These are phyloP conservation scores for Aurifilum marmelostoma DNA, from an alignment of 2,329 filamentous ascomycete genomes.

Conservation along the genomic window DNA sequence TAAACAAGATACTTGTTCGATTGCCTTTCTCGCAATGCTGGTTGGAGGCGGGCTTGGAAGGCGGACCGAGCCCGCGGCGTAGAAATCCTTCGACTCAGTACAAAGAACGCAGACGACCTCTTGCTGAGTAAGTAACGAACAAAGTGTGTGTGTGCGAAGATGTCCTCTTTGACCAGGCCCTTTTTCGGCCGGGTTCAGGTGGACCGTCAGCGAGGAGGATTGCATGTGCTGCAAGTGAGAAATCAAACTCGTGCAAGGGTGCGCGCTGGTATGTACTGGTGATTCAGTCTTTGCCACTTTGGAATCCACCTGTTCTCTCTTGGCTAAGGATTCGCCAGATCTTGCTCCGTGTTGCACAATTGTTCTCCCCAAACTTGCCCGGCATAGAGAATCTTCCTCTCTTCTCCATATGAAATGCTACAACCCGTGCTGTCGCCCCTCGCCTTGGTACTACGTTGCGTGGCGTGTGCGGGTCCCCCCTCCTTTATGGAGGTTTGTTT, in stretches of 20 bases:
- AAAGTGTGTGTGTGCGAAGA: background rate
- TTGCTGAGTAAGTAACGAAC: too few species aligned
- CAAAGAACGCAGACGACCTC: background rate
- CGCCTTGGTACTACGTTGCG: background rate
- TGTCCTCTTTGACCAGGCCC: background rate
- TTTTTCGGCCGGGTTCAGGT: background rate
- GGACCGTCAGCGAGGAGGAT: conserved; percentile 2
- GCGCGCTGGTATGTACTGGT: background rate
- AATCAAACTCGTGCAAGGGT: background rate
- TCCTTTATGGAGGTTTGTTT: background rate
- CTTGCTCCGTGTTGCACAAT: too few species aligned
- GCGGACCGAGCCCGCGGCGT: conserved; percentile 8
- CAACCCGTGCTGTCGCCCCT: background rate
- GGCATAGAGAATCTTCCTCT: too few species aligned
- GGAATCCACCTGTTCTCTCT: background rate
- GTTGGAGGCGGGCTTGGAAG: background rate
- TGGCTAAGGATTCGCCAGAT: background rate
- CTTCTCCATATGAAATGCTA: background rate
- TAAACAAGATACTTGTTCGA: background rate
- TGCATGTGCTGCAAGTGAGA: background rate
- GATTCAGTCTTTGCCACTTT: background rate
- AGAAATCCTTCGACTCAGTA: background rate
- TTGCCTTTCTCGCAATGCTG: background rate
- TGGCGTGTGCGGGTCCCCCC: background rate
- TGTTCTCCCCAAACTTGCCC: too few species aligned